Conservation (phyloP, 441 rosid genomes). For the Adansonia rubrostipa region DNA sequence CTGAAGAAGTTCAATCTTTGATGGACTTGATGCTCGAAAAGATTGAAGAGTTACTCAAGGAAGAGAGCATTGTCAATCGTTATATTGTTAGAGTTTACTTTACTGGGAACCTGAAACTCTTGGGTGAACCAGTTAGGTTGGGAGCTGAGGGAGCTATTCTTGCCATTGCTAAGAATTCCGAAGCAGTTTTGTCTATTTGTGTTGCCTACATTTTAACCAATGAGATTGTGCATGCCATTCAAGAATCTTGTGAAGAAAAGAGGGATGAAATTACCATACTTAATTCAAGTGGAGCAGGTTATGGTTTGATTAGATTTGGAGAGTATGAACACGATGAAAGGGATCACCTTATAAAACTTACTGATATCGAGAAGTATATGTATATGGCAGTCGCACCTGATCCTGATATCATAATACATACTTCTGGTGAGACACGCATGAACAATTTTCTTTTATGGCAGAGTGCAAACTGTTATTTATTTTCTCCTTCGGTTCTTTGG, state of each 20-base stretch:
- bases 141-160: slow-evolving; percentile 73
- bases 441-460: slow-evolving; percentile 89
- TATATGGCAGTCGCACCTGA: slow-evolving; percentile 74
- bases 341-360: slow-evolving; percentile 42
- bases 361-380: slow-evolving; percentile 63
- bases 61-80: slow-evolving; percentile 33
- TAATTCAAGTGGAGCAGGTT: not conserved
- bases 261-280: slow-evolving; percentile 27
- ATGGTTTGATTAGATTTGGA: slow-evolving; percentile 21
- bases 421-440: slow-evolving; percentile 76
- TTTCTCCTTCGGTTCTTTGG: slow-evolving; percentile 42
- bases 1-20: slow-evolving; percentile 38
- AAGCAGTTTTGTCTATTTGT: slow-evolving; percentile 58
- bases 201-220: slow-evolving; percentile 70
- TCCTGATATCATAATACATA: slow-evolving; percentile 73
- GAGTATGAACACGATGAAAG: slow-evolving; percentile 1
- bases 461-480: slow-evolving; percentile 30
- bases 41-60: slow-evolving; percentile 32
- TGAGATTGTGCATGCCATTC: slow-evolving; percentile 73
- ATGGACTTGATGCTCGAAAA: slow-evolving; percentile 40
- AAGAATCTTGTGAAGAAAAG: slow-evolving; percentile 54
- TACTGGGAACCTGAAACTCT: slow-evolving; percentile 39
- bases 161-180: slow-evolving; percentile 58
- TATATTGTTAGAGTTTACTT: slow-evolving; percentile 37
- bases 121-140: slow-evolving; percentile 53